A percentile compares a stretch with the other conserved stretches of the same genome.
Evolutionary conservation across 176 grass and related monocot species (phyloP).

Genomic region (Typha latifolia): DNA sequence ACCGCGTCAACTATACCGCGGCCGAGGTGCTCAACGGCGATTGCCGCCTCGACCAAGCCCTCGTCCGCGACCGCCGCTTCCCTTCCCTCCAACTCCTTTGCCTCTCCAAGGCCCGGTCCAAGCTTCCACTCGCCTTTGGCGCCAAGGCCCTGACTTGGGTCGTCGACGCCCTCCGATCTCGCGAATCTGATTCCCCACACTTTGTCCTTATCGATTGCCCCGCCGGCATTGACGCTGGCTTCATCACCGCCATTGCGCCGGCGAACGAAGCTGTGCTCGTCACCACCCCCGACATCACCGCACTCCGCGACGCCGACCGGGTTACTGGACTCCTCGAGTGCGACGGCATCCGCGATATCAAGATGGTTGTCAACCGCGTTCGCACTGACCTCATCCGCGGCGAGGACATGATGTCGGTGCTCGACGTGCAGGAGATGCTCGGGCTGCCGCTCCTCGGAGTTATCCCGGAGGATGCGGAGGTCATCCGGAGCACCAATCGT

Average conservation of each 20-base stretch:
- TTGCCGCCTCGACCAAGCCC: constrained; percentile 93
- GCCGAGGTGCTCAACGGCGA: constrained; percentile 86
- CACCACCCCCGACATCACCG: constrained; percentile 78
- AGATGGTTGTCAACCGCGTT: constrained; percentile 84
- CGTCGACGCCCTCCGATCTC: constrained; percentile 54
- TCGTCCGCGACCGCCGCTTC: constrained; percentile 74
- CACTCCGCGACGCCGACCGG: constrained; percentile 78
- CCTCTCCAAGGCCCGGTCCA: constrained; percentile 91
- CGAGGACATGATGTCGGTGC: constrained; percentile 95
- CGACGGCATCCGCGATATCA: constrained; percentile 86
- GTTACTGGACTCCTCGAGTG: constrained; percentile 71
- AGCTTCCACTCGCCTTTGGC: constrained; percentile 82
- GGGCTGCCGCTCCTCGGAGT: constrained; percentile 73
- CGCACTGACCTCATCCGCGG: constrained; percentile 66
- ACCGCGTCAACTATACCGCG: constrained; percentile 83
- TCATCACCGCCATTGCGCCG: constrained; percentile 87
- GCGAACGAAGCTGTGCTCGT: constrained; percentile 78
- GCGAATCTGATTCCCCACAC: constrained; percentile 29
- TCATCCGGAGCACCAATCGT: constrained; percentile 75
- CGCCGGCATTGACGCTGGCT: constrained; percentile 67
- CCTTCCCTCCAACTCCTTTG: constrained; percentile 75
- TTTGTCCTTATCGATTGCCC: constrained; percentile 25
- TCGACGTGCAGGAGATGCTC: constrained; percentile 94
- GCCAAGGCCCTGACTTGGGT: constrained; percentile 93
- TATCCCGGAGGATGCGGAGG: constrained; percentile 75